phyloP scores from a whole-genome alignment of 2,329 filamentous ascomycete genomes.

The Pseudovirgaria hyperparasitica region DNA sequence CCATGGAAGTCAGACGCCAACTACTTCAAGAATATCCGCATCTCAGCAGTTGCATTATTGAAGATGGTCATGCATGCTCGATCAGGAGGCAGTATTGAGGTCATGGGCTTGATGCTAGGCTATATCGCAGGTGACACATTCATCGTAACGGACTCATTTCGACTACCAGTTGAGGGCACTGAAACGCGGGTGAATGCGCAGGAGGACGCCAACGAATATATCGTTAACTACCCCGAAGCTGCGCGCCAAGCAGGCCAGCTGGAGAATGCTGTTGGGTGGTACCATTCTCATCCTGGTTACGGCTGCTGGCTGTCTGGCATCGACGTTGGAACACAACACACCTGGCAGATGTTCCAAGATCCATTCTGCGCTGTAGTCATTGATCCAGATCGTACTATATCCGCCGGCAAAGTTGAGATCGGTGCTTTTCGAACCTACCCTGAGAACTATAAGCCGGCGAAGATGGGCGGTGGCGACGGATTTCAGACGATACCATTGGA shows the following conservation, averaged over 20 bases:
- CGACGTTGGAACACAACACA: slow-evolving; percentile 77
- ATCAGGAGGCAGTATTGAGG: slow-evolving; percentile 80
- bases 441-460: slow-evolving; percentile 44
- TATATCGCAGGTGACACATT: slow-evolving; percentile 78
- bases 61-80: slow-evolving; percentile 99
- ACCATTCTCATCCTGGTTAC: slow-evolving; percentile 94
- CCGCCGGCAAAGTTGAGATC: slow-evolving; percentile 90
- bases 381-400: slow-evolving; percentile 90
- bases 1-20: slow-evolving; percentile 71
- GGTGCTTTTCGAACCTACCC: slow-evolving; percentile 92
- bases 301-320: slow-evolving; percentile 97
- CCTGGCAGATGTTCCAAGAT: slow-evolving; percentile 75
- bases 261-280: slow-evolving; percentile 96
- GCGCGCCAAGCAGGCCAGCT: slow-evolving; percentile 63
- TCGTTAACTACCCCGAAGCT: slow-evolving; percentile 70
- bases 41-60: slow-evolving; percentile 83
- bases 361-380: slow-evolving; percentile 94
- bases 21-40: slow-evolving; percentile 87
- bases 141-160: slow-evolving; percentile 87
- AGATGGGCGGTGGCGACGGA: slow-evolving; percentile 34
- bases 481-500: slow-evolving; percentile 74
- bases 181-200: slow-evolving; percentile 96
- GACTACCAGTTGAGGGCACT: slow-evolving; percentile 92
- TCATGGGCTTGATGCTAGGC: slow-evolving; percentile 98
- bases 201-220: slow-evolving; percentile 92